A percentile compares a stretch with the other conserved stretches of the same genome.
Conservation (phyloP, 331 rosid genomes). For the Pyrus hybrid region DNA sequence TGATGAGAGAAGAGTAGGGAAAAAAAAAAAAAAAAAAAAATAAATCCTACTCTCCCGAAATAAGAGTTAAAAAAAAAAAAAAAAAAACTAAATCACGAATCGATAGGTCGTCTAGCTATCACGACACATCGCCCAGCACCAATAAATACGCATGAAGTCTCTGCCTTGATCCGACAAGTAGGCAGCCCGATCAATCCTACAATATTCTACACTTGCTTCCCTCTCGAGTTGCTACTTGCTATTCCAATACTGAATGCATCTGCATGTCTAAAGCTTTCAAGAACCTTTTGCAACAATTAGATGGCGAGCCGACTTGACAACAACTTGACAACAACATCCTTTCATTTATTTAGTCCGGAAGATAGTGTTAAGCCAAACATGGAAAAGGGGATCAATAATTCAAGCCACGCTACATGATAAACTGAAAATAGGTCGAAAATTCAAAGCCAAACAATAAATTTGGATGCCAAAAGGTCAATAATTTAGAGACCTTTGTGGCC, state of each 20-base stretch:
- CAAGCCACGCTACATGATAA: neutral
- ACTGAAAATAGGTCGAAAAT: neutral
- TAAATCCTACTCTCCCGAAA: too few species aligned
- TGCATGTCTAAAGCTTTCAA: neutral
- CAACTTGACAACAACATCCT: neutral
- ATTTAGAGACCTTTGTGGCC: neutral
- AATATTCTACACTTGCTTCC: neutral
- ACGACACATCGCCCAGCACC: neutral
- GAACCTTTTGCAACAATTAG: neutral
- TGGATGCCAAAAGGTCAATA: constrained; percentile 1
- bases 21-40: too few species aligned
- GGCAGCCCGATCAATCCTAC: neutral
- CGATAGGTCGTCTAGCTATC: neutral
- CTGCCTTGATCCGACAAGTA: neutral
- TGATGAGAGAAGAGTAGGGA: too few species aligned
- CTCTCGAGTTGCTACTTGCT: neutral
- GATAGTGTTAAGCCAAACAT: neutral
- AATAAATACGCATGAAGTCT: neutral
- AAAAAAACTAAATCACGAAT: neutral
- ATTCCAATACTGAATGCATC: too few species aligned
- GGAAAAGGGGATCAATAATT: neutral
- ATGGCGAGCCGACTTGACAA: neutral
- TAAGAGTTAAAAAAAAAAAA: too few species aligned
- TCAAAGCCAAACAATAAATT: constrained; percentile 1
- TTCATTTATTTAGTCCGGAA: neutral